These are phyloP conservation scores for Pneumocystis oryctolagi DNA, from an alignment of 1,139 yeast species.

Conservation along the genomic window DNA sequence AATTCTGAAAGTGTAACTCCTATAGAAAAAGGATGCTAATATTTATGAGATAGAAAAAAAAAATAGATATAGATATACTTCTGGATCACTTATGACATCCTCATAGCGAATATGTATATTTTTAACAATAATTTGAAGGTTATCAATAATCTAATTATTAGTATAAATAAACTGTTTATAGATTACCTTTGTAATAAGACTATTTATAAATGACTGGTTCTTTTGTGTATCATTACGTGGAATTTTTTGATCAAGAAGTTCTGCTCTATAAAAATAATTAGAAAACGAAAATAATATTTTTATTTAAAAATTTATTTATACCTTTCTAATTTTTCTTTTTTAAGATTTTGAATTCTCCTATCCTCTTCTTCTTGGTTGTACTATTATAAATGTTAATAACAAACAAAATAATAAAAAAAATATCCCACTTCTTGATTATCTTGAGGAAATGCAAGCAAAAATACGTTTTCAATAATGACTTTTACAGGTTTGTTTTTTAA, in stretches of 20 bases:
- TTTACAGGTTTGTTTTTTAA: conserved; percentile 86
- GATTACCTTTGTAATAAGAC: conserved; percentile 52
- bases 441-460: conserved; percentile 64
- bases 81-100: conserved; percentile 37
- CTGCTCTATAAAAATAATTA: conserved; percentile 9
- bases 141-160: conserved; percentile 48
- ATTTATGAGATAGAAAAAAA: conserved; percentile 33
- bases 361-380: conserved; percentile 54
- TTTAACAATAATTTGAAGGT: conserved; percentile 80
- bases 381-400: conserved; percentile 21
- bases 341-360: conserved; percentile 48
- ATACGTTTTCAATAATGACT: conserved; percentile 76
- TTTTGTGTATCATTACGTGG: conserved; percentile 35
- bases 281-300: neutral
- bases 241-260: conserved; percentile 24
- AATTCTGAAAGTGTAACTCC: conserved; percentile 75
- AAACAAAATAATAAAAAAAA: neutral
- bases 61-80: conserved; percentile 22
- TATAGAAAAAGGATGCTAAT: conserved; percentile 52
- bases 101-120: conserved; percentile 88
- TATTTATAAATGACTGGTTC: conserved; percentile 73
- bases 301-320: conserved; percentile 35
- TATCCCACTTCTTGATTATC: conserved; percentile 25
- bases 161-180: neutral
- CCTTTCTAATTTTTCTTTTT: conserved; percentile 51